Evolutionary conservation across 305 asterid genomes (phyloP), one percentile per base, ranked within the genome.

Genomic region (Fraxinus paxiana): DNA sequence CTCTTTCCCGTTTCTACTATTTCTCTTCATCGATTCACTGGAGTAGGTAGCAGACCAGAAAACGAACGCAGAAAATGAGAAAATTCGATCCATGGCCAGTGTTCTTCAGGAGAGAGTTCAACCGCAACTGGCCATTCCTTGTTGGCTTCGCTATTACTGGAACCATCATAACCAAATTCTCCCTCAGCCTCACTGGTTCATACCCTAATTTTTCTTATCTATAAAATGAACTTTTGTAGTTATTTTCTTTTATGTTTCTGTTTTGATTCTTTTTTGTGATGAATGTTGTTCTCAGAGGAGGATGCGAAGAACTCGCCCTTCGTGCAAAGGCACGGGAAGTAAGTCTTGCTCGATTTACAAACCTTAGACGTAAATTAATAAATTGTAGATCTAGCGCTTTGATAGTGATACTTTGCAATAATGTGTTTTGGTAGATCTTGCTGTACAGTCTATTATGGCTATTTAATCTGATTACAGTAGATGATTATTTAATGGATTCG

Each of bases 81-180:
- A 91, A 92, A 81, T 92, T 93, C 80, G 94, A 93, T 89, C 97
- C 98, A 9, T 93, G 97, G 96, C 96, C 97, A 6, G 91, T 93
- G 82, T 93, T 93, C 73, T 93, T 93, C 94, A 89, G 85, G 80
- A 88, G 98, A 72, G 98, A 93, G 59, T 92, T 88, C 88, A 90
- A 82, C 1, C 96, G 97, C 22, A 88, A 85, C 80, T 92, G 97
- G 97, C 97, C 97, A 0, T 93, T 93, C 84, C 94, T 93, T 26
- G 87, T 92, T 73, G 98, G 98, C 33, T 93, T 93, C 78, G 94
- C 90, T 37, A 73, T 91, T 82, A 92, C 98, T 10, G 98, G 97
- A 31, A 17, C 91, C 76, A 78, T 93, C 43, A 82, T 93, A 85
- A 91, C 97, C 79, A 92, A 91, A 84, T 7, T 93, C 0, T 88